Percentiles rank a stretch among this genome's conserved stretches.
Conservation (phyloP, 2,329 filamentous ascomycete genomes). For the Boeremia exigua region DNA sequence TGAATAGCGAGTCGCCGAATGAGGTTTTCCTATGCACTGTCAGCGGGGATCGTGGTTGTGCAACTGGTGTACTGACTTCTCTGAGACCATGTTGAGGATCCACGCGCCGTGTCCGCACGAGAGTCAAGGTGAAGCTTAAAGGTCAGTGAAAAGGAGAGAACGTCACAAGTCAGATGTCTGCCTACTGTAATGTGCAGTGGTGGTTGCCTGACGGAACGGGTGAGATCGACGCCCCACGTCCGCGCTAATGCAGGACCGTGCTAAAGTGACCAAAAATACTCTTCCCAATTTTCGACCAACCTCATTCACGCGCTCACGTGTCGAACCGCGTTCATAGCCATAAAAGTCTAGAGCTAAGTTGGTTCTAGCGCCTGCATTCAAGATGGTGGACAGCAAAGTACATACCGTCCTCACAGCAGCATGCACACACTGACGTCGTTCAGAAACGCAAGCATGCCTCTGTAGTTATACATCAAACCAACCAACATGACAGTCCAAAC, state of each 20-base stretch:
- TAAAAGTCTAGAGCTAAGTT: neutral
- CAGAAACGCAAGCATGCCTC: conserved; percentile 35
- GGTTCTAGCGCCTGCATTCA: neutral
- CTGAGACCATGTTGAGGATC: conserved; percentile 1
- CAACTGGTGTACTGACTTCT: conserved; percentile 3
- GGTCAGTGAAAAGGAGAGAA: neutral
- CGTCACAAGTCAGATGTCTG: neutral
- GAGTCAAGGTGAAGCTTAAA: neutral
- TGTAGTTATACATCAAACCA: conserved; percentile 26
- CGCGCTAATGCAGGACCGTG: conserved; percentile 20
- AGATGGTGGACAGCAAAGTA: conserved; percentile 17
- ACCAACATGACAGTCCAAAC: conserved; percentile 14
- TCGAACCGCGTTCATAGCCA: neutral
- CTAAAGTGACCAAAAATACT: conserved; percentile 20
- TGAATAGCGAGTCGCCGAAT: conserved; percentile 27
- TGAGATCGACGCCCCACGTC: conserved; percentile 6
- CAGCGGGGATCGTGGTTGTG: neutral
- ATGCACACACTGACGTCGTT: neutral
- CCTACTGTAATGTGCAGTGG: neutral
- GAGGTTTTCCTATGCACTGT: conserved; percentile 13
- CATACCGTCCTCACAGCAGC: neutral
- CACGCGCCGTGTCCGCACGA: neutral
- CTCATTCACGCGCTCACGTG: conserved; percentile 18
- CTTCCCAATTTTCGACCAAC: conserved; percentile 11
- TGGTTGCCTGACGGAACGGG: conserved; percentile 14